phyloP scores from a whole-genome alignment of 1,284 basidiomycete species.

The Puccinia horiana region DNA sequence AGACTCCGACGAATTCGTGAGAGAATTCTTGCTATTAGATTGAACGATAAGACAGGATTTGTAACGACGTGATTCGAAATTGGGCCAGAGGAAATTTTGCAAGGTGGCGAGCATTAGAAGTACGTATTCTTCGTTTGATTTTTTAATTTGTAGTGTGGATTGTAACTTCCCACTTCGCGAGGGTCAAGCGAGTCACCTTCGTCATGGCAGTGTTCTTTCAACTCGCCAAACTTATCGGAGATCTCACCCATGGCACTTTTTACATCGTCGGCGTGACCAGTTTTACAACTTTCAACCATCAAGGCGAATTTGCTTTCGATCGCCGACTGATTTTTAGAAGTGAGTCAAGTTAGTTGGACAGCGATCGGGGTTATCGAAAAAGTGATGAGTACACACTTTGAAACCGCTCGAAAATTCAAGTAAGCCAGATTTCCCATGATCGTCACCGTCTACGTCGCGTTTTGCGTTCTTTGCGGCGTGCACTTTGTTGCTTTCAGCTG shows the following conservation, averaged over 20 bases:
- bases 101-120: neutral
- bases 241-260: constrained; percentile 4
- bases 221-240: neutral
- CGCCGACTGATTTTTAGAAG: neutral
- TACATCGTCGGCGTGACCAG: neutral
- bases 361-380: no score
- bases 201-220: constrained; percentile 8
- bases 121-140: neutral
- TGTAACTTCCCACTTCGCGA: constrained; percentile 13
- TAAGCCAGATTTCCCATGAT: no score
- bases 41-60: neutral
- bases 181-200: neutral
- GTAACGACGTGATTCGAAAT: neutral
- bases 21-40: constrained; percentile 13
- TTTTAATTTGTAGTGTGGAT: neutral
- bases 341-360: no score
- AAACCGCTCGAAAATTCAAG: no score
- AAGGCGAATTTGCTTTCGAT: neutral
- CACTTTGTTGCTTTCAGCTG: no score
- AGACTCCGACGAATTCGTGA: constrained; percentile 2
- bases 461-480: no score
- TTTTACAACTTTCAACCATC: neutral
- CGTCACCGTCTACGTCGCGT: no score
- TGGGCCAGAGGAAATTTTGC: neutral
- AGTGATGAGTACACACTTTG: no score